Base-by-base conservation (phyloP, 2,329 filamentous ascomycete genomes). In the Pyricularia sp. region DNA sequence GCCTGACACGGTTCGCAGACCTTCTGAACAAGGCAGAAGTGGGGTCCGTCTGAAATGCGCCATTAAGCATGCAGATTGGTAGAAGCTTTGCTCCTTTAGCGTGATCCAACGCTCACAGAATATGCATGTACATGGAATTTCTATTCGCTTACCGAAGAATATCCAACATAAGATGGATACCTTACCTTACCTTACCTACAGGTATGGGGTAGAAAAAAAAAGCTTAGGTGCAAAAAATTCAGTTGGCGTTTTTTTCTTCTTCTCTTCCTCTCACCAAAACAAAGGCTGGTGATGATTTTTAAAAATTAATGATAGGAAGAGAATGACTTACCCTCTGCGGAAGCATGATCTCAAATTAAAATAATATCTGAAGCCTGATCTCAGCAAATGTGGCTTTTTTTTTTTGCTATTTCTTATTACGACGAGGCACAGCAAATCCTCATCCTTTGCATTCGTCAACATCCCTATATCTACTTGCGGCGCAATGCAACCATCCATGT, bases 291-390 rank as follows among this genome's bases (percentile, higher is more conserved):
- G 84, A 87, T 86, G 84, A 86, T 84, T 81, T 76, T 73, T 74
- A 72, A 74, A 78, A 79, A 77, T 72, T 75, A 75, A 84, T 84
- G 81, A 87, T 87, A 87, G 84, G 84, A 87, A 87, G 84, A 87
- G 84, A 82, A 79, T 86, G 83, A 86, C 82, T 78, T 80, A 78
- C 81, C 75, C 75, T 64, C 67, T 70, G 69, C 75, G 79, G 77
- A 77, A 79, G 78, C 77, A 81, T 86, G 84, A 86, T 86, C 80
- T 85, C 80, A 85, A 80, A 83, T 86, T 84, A 86, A 84, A 86
- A 84, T 72, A 65, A 66, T 60, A 66, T 65, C 65, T 66, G 65
- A 66, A 65, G 65, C 65, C 63, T 60, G 19, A 49, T 64, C 40
- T 12, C 24, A 24, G 12, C 33, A 31, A 26, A 57, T 8, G 59